Evolutionary conservation across 2,329 filamentous ascomycete species (phyloP).

Genomic region (Dactylella cylindrospora): DNA sequence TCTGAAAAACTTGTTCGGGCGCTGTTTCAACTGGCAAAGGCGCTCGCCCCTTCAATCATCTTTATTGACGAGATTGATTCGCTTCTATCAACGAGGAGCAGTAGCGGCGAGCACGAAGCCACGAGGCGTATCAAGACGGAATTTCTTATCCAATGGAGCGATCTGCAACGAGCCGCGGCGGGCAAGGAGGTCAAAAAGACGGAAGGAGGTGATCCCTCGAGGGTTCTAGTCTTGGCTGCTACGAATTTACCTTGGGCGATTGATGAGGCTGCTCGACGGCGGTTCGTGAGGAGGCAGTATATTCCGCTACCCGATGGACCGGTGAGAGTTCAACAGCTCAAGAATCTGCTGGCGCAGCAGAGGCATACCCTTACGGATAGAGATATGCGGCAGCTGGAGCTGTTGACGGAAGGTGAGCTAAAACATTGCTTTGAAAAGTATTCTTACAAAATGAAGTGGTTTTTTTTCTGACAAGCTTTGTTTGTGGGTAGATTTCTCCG

Average conservation of each 20-base stretch:
- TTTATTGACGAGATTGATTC: constrained; percentile 99
- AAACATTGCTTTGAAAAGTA: background rate
- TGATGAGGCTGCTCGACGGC: constrained; percentile 85
- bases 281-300: constrained; percentile 91
- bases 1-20: constrained; percentile 94
- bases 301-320: constrained; percentile 87
- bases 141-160: constrained; percentile 96
- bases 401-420: constrained; percentile 74
- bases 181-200: constrained; percentile 65
- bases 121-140: constrained; percentile 95
- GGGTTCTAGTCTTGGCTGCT: constrained; percentile 88
- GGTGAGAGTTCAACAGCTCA: constrained; percentile 76
- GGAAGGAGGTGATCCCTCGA: constrained; percentile 71
- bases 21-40: constrained; percentile 84
- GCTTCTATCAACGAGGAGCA: constrained; percentile 77
- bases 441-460: background rate
- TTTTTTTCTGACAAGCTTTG: constrained; percentile 5
- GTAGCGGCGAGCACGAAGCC: constrained; percentile 85
- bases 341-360: constrained; percentile 78
- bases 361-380: constrained; percentile 73
- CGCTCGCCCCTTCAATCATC: constrained; percentile 89
- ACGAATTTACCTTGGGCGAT: constrained; percentile 98
- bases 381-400: constrained; percentile 74
- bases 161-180: constrained; percentile 86
- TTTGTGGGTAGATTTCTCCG: constrained; percentile 75